Evolutionary conservation across 148 eudicot genomes (phyloP), one percentile per base, ranked within the genome.

Genomic region (Pharnaceum exiguum): DNA sequence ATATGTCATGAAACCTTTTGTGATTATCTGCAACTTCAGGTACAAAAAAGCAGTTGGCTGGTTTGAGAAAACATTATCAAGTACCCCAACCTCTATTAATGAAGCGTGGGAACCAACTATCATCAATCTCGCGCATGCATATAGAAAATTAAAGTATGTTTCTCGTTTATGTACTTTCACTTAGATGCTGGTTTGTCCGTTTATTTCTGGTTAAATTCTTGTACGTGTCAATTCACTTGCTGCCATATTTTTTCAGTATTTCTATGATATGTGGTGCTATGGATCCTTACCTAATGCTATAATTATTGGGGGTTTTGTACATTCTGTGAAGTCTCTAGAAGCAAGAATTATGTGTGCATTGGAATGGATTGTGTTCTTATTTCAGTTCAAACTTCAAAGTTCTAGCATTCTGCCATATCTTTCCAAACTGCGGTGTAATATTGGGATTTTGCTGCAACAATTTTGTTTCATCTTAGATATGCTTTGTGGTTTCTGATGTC

Each of bases 91-190:
- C 30, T 66, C 94, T 31, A 63, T 81, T 53, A 79, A 67, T 63
- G 89, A 79, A 66, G 76, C 77, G 69, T 93, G 98, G 98, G 96
- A 93, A 74, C 80, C 96, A 29, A 93, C 98, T 30, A 43, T 93
- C 32, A 84, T 83, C 63, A 93, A 88, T 72, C 86, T 93, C 31
- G 96, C 94, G 42, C 97, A 90, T 70, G 74, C 95, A 16, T 61
- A 80, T 50, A 73, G 97, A 62, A 90, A 87, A 57, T 44, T 87
- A 43, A 82, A 76, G 97, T 90, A 78, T 29, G 82, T 59, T 25
- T 33, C 38, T 46, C 42, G 51, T 29, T 40, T 36, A 23, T 28
- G 33, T 62, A 7, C 24, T 54, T 55, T 38, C 24, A 16, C 15
- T 37, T 29, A 30, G 35, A 46, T 46, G 47, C 35, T 44, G 40